Evolutionary conservation across 2,329 filamentous ascomycete genomes (phyloP), one percentile per base, ranked within the genome.

Genomic region (Neonectria magnoliae): DNA sequence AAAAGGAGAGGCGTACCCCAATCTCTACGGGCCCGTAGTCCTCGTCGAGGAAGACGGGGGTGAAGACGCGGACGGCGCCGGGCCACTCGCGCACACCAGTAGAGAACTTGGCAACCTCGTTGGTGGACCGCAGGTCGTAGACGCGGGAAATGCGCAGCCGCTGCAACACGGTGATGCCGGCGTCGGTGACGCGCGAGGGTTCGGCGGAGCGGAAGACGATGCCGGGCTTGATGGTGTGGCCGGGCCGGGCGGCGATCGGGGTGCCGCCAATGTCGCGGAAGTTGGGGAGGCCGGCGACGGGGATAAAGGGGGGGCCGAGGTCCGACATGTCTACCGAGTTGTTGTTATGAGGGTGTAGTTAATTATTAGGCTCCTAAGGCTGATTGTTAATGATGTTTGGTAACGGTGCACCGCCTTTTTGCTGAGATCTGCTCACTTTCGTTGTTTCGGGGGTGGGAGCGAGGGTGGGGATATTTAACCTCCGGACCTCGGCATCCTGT

Each of bases 141-240:
- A 92, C 84, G 67, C 85, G 82, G 25, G 81, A 84, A 68, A 95
- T 86, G n/a, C 86, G 84, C 57, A 93, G 80, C 5, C 76, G 70
- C 31, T 81, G 81, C 63, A 92, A 81, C 47, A 80, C 82, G 8
- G 78, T 72, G 7, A 87, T 77, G 16, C 89, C 89, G 25, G 82
- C 79, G 27, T 82, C 76, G 1, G 87, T 87, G 42, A 91, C 80
- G 61, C 80, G 80, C 18, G 85, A 87, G 16, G 90, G 88, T 69
- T 93, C 90, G 2, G 90, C 91, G 53, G 88, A 89, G 61, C 93
- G 89, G 79, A 88, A 94, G 65, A 93, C 78, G 33, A 91, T 73
- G 47, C 83, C 82, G 20, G 81, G 80, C 29, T 85, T 85, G 65
- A 92, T 76, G 62, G 91, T 79, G 31, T 89, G 73, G 33, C 82